These are phyloP conservation scores for Stenogyne calaminthoides DNA, from an alignment of 305 asterid species.

Conservation along the genomic window DNA sequence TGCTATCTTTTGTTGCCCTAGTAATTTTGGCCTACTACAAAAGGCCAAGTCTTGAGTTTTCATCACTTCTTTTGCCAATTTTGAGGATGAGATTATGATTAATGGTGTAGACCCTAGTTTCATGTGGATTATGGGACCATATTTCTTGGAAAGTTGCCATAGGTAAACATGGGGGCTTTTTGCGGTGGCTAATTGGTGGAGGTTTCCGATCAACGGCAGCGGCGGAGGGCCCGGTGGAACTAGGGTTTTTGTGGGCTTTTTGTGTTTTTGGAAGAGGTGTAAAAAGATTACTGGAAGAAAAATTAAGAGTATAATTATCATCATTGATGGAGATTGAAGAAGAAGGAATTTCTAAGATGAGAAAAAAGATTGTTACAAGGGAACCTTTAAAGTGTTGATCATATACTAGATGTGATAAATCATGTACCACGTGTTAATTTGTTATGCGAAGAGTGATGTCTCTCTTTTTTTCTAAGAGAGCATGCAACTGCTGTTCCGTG, in stretches of 20 bases:
- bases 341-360: too few species aligned
- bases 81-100: neutral
- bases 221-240: constrained; percentile 1
- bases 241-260: neutral
- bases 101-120: neutral
- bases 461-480: too few species aligned
- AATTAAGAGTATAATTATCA: too few species aligned
- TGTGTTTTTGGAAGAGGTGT: neutral
- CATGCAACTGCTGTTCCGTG: too few species aligned
- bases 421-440: too few species aligned
- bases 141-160: constrained; percentile 7
- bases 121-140: neutral
- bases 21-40: constrained; percentile 2
- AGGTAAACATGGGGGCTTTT: neutral
- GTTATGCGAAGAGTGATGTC: too few species aligned
- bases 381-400: too few species aligned
- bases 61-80: constrained; percentile 4
- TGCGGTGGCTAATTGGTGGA: constrained; percentile 6
- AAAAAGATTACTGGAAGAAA: neutral
- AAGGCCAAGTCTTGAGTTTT: constrained; percentile 21
- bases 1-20: constrained; percentile 10
- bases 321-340: too few species aligned
- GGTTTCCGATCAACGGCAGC: constrained; percentile 8
- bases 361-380: too few species aligned
- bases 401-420: too few species aligned